Evolutionary conservation across 306 rosid genomes (phyloP), one percentile per base, ranked within the genome.

Genomic region (Crotalaria pallida): DNA sequence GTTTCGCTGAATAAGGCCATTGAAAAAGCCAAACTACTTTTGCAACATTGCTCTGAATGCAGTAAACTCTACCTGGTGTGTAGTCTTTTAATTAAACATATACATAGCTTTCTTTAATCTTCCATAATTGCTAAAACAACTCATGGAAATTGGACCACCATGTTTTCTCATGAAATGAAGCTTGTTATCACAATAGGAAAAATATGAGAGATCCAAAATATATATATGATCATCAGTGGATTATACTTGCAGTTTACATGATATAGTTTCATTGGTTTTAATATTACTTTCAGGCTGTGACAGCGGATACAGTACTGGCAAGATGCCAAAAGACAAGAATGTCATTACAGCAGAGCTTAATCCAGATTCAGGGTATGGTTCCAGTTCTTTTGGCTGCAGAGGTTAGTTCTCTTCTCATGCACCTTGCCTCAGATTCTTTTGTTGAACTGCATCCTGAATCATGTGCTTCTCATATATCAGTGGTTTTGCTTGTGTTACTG

Each of bases 21-120:
- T 40, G 85, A 80, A 3, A 89, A 83, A 79, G 85, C 96, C 73
- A 85, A 81, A 58, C 65, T 69, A 16, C 76, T 87, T 50, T 86
- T 94, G 59, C 96, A 86, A 61, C 52, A 84, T 78, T 94, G 99
- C 77, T 65, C 88, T 9, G 96, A 94, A 23, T 83, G 89, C 27
- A 94, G 97, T 82, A 91, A 88, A 84, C 91, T 94, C 81, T 94
- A 94, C 81, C 86, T 94, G 96, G 99, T 91, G 38, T 13, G 92
- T 79, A 50, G 8, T 18, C 59, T 23, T 27, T 18, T 59, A 19
- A 13, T 36, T 15, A 3, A 11, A 4, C 23, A 38, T 21, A 12
- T 61, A 43, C 8, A 23, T 48, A 15, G 8, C 73, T 68, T 77
- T 60, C 64, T 38, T 62, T n/a, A 26, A 51, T 17, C 40, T 50